Conservation (phyloP, 192 early-diverging fungal genomes). For the Coemansia sp. region DNA sequence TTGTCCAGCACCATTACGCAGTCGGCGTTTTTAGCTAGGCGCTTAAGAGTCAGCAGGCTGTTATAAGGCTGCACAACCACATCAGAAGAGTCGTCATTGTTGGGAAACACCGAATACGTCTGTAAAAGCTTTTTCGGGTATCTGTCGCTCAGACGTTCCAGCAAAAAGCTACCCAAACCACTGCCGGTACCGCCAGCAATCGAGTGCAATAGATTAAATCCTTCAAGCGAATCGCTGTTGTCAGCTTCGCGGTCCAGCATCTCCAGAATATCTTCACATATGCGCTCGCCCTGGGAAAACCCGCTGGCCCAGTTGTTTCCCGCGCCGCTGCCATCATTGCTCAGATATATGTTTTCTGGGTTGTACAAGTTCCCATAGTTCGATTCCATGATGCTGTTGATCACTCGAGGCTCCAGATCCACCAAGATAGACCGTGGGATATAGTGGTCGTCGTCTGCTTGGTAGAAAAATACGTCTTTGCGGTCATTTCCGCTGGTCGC, state of each 20-base stretch:
- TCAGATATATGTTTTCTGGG: conserved; percentile 93
- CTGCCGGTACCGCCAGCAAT: conserved; percentile 99
- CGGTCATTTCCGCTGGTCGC: conserved; percentile 85
- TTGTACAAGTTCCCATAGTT: conserved; percentile 93
- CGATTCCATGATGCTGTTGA: conserved; percentile 84
- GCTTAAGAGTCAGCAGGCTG: conserved; percentile 86
- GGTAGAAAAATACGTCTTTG: conserved; percentile 99
- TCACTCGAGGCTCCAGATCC: conserved; percentile 92
- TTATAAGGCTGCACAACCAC: conserved; percentile 99
- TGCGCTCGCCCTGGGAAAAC: conserved; percentile 79
- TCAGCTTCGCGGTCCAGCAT: conserved; percentile 98
- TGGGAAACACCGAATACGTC: conserved; percentile 98
- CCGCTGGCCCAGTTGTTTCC: conserved; percentile 97
- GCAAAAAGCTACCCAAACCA: conserved; percentile 87
- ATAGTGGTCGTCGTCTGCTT: conserved; percentile 99
- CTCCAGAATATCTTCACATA: conserved; percentile 90
- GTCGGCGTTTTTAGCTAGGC: conserved; percentile 89
- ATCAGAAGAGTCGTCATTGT: conserved; percentile 88
- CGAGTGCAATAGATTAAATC: conserved; percentile 94
- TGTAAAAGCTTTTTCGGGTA: conserved; percentile 97
- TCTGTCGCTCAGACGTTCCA: conserved; percentile 89
- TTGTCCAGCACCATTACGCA: conserved; percentile 97
- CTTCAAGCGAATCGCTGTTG: conserved; percentile 89
- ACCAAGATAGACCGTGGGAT: conserved; percentile 91
- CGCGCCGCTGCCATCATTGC: conserved; percentile 92